Conservation (phyloP, 1,284 basidiomycete species). For the Rhodotorula sp. region DNA sequence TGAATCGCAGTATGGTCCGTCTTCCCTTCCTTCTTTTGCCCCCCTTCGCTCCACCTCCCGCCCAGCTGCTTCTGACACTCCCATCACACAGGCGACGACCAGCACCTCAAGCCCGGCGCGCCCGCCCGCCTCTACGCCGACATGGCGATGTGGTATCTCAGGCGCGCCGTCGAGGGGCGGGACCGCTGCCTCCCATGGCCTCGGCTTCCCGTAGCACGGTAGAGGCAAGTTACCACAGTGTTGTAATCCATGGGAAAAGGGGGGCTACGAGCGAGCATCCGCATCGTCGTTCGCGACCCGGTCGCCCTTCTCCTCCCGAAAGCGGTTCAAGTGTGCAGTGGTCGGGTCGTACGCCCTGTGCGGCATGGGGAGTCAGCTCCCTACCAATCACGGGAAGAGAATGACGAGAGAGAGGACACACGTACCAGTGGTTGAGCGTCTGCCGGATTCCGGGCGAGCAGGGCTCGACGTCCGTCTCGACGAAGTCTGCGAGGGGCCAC, state of each 20-base stretch:
- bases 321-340: slow-evolving; percentile 28
- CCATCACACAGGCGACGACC: slow-evolving; percentile 2
- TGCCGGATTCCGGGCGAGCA: slow-evolving; percentile 35
- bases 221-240: too few species aligned
- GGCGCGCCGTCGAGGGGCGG: neutral
- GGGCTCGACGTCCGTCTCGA: slow-evolving; percentile 31
- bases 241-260: neutral
- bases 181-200: neutral
- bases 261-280: slow-evolving; percentile 2
- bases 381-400: too few species aligned
- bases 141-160: slow-evolving; percentile 3
- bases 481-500: neutral
- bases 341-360: slow-evolving; percentile 33
- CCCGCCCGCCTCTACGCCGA: neutral
- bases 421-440: slow-evolving; percentile 35
- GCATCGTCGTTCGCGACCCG: slow-evolving; percentile 32
- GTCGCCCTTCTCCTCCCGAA: slow-evolving; percentile 35
- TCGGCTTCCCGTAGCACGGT: too few species aligned
- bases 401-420: neutral
- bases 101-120: slow-evolving; percentile 1
- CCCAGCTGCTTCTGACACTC: neutral
- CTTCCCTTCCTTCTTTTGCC: neutral
- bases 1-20: neutral
- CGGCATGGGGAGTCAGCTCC: too few species aligned
- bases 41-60: neutral